Conservation (phyloP, 164 flowering plant genomes). For the Magnolia kwangsiensis region DNA sequence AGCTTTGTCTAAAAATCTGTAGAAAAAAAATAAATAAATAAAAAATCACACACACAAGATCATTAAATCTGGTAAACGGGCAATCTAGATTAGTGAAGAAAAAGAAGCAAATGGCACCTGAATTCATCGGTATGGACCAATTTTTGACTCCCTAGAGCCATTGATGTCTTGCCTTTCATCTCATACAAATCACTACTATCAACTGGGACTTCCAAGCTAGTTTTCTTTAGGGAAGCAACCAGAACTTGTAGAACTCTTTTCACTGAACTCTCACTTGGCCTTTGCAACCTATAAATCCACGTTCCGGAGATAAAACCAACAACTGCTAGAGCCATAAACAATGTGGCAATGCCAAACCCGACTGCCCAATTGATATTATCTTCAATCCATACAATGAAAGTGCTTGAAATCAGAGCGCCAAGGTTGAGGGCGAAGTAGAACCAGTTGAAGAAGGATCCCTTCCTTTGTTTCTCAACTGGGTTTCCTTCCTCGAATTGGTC, state of each 20-base stretch:
- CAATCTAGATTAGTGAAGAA: background rate
- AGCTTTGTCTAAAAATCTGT: conserved; percentile 61
- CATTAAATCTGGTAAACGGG: background rate
- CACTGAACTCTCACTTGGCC: conserved; percentile 68
- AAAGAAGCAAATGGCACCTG: conserved; percentile 27
- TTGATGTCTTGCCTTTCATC: conserved; percentile 39
- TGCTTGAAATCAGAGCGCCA: conserved; percentile 65
- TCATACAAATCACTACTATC: conserved; percentile 51
- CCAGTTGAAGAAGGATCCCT: conserved; percentile 75
- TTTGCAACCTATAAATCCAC: conserved; percentile 59
- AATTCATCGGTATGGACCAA: conserved; percentile 56
- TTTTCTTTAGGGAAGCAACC: conserved; percentile 48
- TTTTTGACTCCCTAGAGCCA: conserved; percentile 55
- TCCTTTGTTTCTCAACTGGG: conserved; percentile 48
- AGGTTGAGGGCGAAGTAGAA: conserved; percentile 62
- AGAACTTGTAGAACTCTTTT: conserved; percentile 60
- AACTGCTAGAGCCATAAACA: conserved; percentile 57
- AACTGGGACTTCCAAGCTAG: conserved; percentile 41
- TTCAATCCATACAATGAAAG: conserved; percentile 59
- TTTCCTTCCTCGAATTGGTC: conserved; percentile 76
- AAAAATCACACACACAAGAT: too few species aligned
- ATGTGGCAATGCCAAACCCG: conserved; percentile 77
- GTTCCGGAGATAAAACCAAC: conserved; percentile 58
- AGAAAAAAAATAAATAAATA: background rate
- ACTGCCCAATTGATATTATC: conserved; percentile 71